Base-by-base conservation (phyloP, 192 early-diverging fungal species). In the Lunasporangiospora selenospora region DNA sequence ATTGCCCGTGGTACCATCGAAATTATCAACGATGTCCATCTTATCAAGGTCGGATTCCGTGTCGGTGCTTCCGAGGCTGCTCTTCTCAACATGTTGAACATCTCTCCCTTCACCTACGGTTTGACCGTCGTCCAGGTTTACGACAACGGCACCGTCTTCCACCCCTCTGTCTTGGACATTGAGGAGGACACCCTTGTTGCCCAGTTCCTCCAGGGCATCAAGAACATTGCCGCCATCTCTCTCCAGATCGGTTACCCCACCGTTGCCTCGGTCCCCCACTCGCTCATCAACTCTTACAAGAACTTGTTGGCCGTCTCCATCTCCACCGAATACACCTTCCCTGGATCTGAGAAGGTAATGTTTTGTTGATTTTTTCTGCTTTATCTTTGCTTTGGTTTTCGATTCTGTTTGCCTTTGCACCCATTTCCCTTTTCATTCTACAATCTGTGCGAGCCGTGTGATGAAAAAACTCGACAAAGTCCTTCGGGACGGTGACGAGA, bases 1-100 rank as follows among this genome's bases (percentile, higher is more conserved):
- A 99, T 99, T 93, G 89, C 98, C 65, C 93, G 93, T 92, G 98
- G 98, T 96, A 97, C 95, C 80, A 98, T 99, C 90, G 98, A 99
- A 87, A 99, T 99, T 71, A 90, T 94, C 71, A 88, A 86, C 79
- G 94, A 99, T 62, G 93, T 98, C 63, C 88, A 92, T 77, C 82
- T 99, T 51, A 89, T 99, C 80, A 89, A 92, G 77, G 80, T 80
- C 61, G 96, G 94, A 47, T 76, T 83, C 78, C 94, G 93, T 87
- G 98, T 99, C 81, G 96, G 98, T 81, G 89, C 93, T 67, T 98
- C 98, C 69, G 96, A 99, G 85, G 96, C 96, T 79, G 88, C 95
- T 66, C 87, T 99, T 69, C 86, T 99, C 64, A 99, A 98, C 92
- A 99, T 94, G 98, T 84, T 99, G 81, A 92, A 94, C 89, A 98